Evolutionary conservation across 228 moss, liverwort and hornwort species (phyloP), one percentile per base, ranked within the genome.

Genomic region (Sphagnum fallax): DNA sequence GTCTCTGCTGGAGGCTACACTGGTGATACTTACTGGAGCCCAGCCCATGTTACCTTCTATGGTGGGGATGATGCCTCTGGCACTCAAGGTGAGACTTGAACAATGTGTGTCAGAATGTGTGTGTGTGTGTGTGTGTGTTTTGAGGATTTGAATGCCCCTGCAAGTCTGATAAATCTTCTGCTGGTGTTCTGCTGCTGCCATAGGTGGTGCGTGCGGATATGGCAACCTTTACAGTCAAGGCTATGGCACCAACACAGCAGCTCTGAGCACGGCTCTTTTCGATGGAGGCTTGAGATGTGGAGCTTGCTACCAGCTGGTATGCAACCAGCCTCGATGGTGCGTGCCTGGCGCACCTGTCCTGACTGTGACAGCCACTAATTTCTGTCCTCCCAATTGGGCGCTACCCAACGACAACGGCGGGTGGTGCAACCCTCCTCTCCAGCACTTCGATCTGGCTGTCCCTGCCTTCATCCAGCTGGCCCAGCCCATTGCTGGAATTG

Each of bases 351-450:
- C 84, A 0, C 69, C 89, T 4, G 53, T 82, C 49, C 32, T 32
- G 32, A 32, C 32, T 32, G 83, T 93, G 14, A 93, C 89, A 0
- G 89, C 87, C 4, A 93, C 93, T 47, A 93, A 93, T 61, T 82
- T 91, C 67, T 93, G 91, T 69, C 92, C 92, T 1, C 82, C 86
- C 0, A 89, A 88, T 67, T 87, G 79, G 48, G 73, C 79, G 8
- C 75, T 79, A 58, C 89, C 89, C 0, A 82, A 76, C 52, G 68
- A 80, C 81, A 68, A 76, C 16, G 88, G 92, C 0, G 88, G 87
- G 7, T 90, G 92, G 92, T 90, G 92, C 55, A 80, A 90, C 49
- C 80, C 81, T 0, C 92, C 89, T 0, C 71, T 59, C 8, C 10
- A 69, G 4, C 89, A 87, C 67, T 92, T 92, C 51, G 90, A 90